Evolutionary conservation across 2,329 filamentous ascomycete genomes (phyloP).

Genomic region (Fusarium annulatum): DNA sequence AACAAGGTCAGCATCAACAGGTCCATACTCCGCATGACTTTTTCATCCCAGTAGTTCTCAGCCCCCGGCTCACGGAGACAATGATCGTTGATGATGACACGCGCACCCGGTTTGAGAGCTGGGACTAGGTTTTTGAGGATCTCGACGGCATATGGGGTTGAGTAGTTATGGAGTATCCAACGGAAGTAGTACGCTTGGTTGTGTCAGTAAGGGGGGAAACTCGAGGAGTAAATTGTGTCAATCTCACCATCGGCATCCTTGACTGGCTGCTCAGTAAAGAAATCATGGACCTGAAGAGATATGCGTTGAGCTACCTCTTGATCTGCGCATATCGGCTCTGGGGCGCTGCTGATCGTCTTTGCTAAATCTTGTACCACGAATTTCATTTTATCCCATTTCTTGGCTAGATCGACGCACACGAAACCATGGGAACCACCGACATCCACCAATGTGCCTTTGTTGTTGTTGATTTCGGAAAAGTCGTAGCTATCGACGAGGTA

Average conservation of each 20-base stretch:
- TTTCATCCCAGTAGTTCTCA: constrained; percentile 59
- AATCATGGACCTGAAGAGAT: constrained; percentile 63
- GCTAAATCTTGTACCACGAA: constrained; percentile 67
- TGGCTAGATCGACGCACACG: constrained; percentile 65
- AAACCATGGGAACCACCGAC: constrained; percentile 69
- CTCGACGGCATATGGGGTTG: constrained; percentile 61
- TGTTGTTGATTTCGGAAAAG: constrained; percentile 59
- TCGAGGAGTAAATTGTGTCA: not conserved
- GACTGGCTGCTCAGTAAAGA: constrained; percentile 67
- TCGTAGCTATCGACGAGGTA: constrained; percentile 66
- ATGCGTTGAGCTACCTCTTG: constrained; percentile 54
- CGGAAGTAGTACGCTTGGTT: constrained; percentile 65
- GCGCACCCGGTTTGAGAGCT: constrained; percentile 64
- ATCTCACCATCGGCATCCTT: constrained; percentile 61
- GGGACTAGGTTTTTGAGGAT: constrained; percentile 64
- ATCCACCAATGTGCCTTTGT: constrained; percentile 64
- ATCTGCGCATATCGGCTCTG: constrained; percentile 55
- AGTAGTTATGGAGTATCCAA: constrained; percentile 72
- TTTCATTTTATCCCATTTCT: constrained; percentile 59
- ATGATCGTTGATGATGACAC: constrained; percentile 59
- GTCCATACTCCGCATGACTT: constrained; percentile 61
- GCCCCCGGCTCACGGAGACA: constrained; percentile 55
- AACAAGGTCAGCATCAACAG: constrained; percentile 63
- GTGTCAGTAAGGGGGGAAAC: constrained; percentile 18
- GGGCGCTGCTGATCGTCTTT: constrained; percentile 61